Conservation (phyloP, 106 monocot genomes). For the Dioscorea alata region DNA sequence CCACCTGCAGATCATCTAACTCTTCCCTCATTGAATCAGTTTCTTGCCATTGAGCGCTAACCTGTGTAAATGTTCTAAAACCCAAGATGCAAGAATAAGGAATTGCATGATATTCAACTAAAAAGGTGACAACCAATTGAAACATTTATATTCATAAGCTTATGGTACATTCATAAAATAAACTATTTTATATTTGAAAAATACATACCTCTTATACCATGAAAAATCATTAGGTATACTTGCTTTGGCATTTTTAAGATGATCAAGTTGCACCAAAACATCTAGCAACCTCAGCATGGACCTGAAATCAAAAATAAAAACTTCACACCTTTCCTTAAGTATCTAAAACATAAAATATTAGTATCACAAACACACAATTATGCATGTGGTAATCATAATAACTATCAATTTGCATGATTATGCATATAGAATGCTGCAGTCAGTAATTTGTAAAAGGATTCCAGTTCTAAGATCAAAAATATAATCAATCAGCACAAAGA, state of each 20-base stretch:
- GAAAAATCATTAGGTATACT: conserved; percentile 99
- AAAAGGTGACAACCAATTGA: neutral
- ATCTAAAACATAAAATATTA: too few relatives aligned
- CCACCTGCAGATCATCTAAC: conserved; percentile 94
- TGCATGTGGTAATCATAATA: too few relatives aligned
- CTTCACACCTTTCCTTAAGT: neutral
- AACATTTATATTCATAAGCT: neutral
- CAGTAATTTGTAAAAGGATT: too few relatives aligned
- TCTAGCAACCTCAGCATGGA: conserved; percentile 96
- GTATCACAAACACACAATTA: too few relatives aligned
- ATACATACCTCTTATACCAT: conserved; percentile 91
- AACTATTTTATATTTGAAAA: neutral
- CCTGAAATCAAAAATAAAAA: conserved; percentile 29
- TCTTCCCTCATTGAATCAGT: conserved; percentile 98
- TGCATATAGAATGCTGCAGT: too few relatives aligned
- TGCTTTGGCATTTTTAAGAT: conserved; percentile 99
- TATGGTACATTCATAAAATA: neutral
- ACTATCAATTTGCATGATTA: too few relatives aligned
- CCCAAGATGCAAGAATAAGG: neutral
- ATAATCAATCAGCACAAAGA: too few relatives aligned
- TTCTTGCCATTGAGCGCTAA: conserved; percentile 95
- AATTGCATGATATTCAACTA: neutral
- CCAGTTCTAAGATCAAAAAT: too few relatives aligned
- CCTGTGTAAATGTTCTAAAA: conserved; percentile 96
- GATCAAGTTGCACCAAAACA: conserved; percentile 93